phyloP scores from a whole-genome alignment of 2,329 filamentous ascomycete genomes.

The Aspergillus brunneoviolaceus region DNA sequence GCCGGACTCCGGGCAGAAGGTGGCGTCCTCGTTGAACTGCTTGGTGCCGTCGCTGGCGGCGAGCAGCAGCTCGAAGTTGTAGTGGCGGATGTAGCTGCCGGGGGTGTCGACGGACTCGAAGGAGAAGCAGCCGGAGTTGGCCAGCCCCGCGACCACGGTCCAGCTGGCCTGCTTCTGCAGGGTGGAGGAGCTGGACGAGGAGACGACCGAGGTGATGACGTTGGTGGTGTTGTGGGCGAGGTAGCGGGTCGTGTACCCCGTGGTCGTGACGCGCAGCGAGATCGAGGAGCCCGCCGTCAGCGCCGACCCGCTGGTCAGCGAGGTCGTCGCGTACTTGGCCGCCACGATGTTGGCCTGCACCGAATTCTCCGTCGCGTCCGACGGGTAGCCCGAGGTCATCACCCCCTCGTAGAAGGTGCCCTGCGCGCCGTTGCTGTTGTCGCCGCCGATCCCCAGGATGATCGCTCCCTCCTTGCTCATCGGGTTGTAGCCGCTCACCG shows the following conservation, averaged over 20 bases:
- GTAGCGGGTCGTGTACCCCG: constrained; percentile 56
- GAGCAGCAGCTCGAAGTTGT: constrained; percentile 53
- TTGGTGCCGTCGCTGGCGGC: constrained; percentile 56
- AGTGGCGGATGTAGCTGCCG: constrained; percentile 60
- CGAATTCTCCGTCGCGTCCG: constrained; percentile 57
- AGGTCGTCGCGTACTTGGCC: constrained; percentile 53
- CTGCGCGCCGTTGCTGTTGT: constrained; percentile 60
- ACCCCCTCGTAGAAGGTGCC: constrained; percentile 67
- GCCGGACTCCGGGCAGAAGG: constrained; percentile 58
- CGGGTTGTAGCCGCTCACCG: constrained; percentile 54
- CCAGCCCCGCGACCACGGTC: constrained; percentile 56
- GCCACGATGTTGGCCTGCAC: constrained; percentile 63
- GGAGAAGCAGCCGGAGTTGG: constrained; percentile 57
- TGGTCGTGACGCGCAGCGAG: constrained; percentile 57
- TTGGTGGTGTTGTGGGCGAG: constrained; percentile 53
- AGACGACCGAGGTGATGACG: constrained; percentile 57
- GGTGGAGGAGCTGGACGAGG: constrained; percentile 49
- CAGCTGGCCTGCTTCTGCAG: constrained; percentile 56
- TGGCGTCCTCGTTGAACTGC: constrained; percentile 61
- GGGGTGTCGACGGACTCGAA: constrained; percentile 61
- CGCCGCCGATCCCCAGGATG: constrained; percentile 69
- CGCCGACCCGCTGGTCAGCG: constrained; percentile 50
- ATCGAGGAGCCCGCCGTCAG: constrained; percentile 52
- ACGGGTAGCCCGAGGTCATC: constrained; percentile 63
- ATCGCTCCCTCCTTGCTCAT: constrained; percentile 67